Percentiles rank a stretch among this genome's conserved stretches.
phyloP scores from a whole-genome alignment of 2,329 filamentous ascomycete species.

The Aschersonia sp. region DNA sequence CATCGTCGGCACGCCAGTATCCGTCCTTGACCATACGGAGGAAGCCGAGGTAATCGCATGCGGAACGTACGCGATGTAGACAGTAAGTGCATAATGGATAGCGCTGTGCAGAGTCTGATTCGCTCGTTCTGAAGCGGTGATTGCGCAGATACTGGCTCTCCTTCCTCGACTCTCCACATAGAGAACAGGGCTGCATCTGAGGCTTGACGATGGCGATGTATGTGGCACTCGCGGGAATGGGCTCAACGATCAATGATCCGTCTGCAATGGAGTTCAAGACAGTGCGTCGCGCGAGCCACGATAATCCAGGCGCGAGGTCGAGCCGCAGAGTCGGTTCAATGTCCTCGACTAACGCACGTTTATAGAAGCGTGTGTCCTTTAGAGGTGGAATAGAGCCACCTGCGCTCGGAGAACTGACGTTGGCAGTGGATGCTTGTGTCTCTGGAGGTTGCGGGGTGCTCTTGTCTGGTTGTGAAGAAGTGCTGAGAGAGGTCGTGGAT shows the following conservation, averaged over 20 bases:
- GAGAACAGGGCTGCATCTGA: slow-evolving; percentile 56
- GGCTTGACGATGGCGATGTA: slow-evolving; percentile 34
- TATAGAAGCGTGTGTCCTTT: slow-evolving; percentile 90
- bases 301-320: slow-evolving; percentile 78
- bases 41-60: slow-evolving; percentile 87
- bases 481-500: slow-evolving; percentile 43
- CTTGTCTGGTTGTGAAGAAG: slow-evolving; percentile 29
- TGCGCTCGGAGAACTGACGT: slow-evolving; percentile 23
- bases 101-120: slow-evolving; percentile 71
- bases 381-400: slow-evolving; percentile 38
- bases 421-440: slow-evolving; percentile 38
- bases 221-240: slow-evolving; percentile 48
- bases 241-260: slow-evolving; percentile 79
- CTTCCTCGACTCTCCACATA: slow-evolving; percentile 75
- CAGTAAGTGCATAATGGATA: slow-evolving; percentile 89
- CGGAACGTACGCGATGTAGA: slow-evolving; percentile 65
- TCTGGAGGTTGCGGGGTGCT: slow-evolving; percentile 44
- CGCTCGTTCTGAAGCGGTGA: slow-evolving; percentile 79
- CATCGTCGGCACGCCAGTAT: slow-evolving; percentile 71
- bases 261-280: slow-evolving; percentile 74
- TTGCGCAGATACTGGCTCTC: slow-evolving; percentile 58
- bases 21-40: slow-evolving; percentile 84
- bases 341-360: slow-evolving; percentile 75
- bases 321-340: slow-evolving; percentile 87
- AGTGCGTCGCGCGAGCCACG: slow-evolving; percentile 79